A percentile compares a stretch with the other conserved stretches of the same genome.
Evolutionary conservation across 1,139 yeast species (phyloP).

Genomic region (Yamadazyma triangularis): DNA sequence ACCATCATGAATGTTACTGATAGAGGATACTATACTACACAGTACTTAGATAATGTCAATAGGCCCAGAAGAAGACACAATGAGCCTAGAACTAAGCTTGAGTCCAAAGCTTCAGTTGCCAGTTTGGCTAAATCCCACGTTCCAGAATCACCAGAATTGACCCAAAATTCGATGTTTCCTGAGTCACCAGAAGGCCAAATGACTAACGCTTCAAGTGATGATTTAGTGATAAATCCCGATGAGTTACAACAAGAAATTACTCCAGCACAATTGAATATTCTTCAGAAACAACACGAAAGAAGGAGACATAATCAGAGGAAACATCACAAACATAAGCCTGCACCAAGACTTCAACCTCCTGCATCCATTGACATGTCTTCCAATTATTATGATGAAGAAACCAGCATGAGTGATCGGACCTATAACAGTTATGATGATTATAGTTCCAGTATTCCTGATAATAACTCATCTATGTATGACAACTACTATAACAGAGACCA

Average conservation of each 20-base stretch:
- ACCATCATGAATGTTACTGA: constrained; percentile 25
- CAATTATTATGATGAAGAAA: constrained; percentile 5
- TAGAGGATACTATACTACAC: constrained; percentile 24
- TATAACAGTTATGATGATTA: background rate
- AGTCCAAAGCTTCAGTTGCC: no score
- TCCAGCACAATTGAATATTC: constrained; percentile 31
- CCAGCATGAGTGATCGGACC: background rate
- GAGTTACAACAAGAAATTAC: constrained; percentile 29
- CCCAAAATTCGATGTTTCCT: constrained; percentile 1
- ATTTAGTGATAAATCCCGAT: constrained; percentile 21
- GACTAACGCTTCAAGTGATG: constrained; percentile 7
- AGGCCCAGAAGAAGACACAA: constrained; percentile 1
- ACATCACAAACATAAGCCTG: constrained; percentile 3
- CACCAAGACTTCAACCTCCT: background rate
- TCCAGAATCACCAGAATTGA: constrained; percentile 1
- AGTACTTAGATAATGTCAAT: constrained; percentile 19
- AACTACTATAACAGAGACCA: constrained; percentile 9
- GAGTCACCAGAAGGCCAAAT: constrained; percentile 10
- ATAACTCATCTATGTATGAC: constrained; percentile 6
- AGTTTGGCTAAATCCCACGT: no score
- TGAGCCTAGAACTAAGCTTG: background rate
- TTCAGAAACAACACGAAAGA: constrained; percentile 15
- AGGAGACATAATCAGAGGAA: constrained; percentile 9
- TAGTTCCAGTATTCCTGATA: constrained; percentile 1
- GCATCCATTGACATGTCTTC: background rate